Evolutionary conservation across 148 eudicot genomes (phyloP), one percentile per base, ranked within the genome.

Genomic region (Fallopia convolvulus): DNA sequence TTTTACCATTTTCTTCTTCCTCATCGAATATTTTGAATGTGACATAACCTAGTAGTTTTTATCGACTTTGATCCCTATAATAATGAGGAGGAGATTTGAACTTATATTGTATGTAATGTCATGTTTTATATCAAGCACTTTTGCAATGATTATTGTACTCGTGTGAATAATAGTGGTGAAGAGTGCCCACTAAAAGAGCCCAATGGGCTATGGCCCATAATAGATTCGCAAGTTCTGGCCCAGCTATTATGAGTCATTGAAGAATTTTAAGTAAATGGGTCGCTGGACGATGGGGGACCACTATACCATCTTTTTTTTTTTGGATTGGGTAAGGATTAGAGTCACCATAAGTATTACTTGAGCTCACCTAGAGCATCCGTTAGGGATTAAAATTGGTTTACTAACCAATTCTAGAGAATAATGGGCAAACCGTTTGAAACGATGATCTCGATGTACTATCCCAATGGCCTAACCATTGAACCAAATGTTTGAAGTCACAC

Each of bases 141-240:
- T 2, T 14, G 20, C 58, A 6, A 55, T n/a, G 23, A 20, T 55
- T 55, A 53, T 53, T 48, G 15, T 48, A 48, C 50, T 48, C 0
- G 50, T 48, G 50, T 2, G 50, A 3, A 0, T 55, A 55, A 26
- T 55, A 8, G 26, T n/a, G 61, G 26, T 18, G 26, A n/a, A 26
- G 26, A 55, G 61, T 5, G 15, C 56, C 56, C n/a, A 52, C 0
- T 55, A 55, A 18, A 55, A n/a, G 61, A 1, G 60, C 61, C 61
- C 61, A 55, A 5, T 55, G 61, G 61, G 61, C 61, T 26, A 55
- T 55, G 61, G 61, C 61, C 61, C 61, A 55, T 55, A 55, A 52
- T 2, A 55, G 61, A 55, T 55, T 7, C 61, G 21, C 26, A 55
- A 2, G 26, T 20, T 26, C 26, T 55, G 61, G 61, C 61, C 61